Evolutionary conservation across 1,139 yeast species (phyloP).

Genomic region (Saccharomyces pastorianus): DNA sequence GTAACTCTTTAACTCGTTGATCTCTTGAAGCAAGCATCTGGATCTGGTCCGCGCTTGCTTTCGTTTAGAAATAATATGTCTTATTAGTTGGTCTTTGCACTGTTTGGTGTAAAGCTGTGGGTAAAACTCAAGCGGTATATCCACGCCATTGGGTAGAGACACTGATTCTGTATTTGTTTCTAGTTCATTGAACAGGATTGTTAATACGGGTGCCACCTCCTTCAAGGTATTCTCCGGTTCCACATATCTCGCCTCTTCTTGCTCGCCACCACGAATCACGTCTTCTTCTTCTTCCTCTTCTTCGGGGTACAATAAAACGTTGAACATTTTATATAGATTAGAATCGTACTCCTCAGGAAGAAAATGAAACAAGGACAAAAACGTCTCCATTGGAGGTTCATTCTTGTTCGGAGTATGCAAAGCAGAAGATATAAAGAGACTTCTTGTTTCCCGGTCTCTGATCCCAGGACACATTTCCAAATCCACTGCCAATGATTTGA

Average conservation of each 20-base stretch:
- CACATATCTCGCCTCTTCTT: slow-evolving; percentile 6
- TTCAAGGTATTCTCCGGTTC: slow-evolving; percentile 21
- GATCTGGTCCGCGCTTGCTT: slow-evolving; percentile 16
- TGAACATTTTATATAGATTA: slow-evolving; percentile 29
- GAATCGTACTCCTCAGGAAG: slow-evolving; percentile 29
- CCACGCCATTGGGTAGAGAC: slow-evolving; percentile 23
- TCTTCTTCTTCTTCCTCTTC: slow-evolving; percentile 11
- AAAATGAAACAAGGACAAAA: slow-evolving; percentile 25
- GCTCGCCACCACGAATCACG: slow-evolving; percentile 2
- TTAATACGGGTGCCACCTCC: slow-evolving; percentile 23
- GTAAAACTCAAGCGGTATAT: slow-evolving; percentile 28
- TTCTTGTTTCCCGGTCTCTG: slow-evolving; percentile 8
- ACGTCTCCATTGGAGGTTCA: slow-evolving; percentile 17
- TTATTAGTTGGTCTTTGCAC: slow-evolving; percentile 23
- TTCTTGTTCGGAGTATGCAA: slow-evolving; percentile 14
- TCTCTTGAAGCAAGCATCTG: slow-evolving; percentile 15
- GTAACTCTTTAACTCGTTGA: slow-evolving; percentile 23
- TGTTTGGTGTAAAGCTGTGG: slow-evolving; percentile 28
- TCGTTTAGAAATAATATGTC: slow-evolving; percentile 20
- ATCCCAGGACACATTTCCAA: slow-evolving; percentile 16
- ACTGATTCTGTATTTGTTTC: slow-evolving; percentile 21
- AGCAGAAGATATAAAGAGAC: slow-evolving; percentile 25
- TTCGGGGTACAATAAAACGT: slow-evolving; percentile 26
- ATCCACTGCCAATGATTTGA: slow-evolving; percentile 20
- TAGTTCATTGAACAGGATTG: slow-evolving; percentile 27